phyloP scores from a whole-genome alignment of 257 asterid species.

The Leonotis leonurus region DNA sequence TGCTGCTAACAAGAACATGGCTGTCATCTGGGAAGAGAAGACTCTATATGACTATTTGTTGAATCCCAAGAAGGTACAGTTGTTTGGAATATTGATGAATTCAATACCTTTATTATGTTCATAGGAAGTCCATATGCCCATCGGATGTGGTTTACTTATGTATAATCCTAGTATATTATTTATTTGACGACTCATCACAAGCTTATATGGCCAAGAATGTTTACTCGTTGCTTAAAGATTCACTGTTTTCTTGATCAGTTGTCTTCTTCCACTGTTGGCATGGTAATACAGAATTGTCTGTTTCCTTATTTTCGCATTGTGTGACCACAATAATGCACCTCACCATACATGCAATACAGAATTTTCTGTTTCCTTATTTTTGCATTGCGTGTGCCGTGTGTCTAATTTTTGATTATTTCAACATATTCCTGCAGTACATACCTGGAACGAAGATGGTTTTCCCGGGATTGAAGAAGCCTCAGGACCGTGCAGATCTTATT shows the following conservation, averaged over 20 bases:
- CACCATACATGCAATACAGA: too few relatives aligned
- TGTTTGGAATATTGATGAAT: not conserved
- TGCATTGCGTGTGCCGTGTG: too few relatives aligned
- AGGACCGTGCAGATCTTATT: slow-evolving; percentile 78
- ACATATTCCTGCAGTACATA: slow-evolving; percentile 49
- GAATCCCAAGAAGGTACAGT: slow-evolving; percentile 69
- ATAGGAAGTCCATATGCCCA: not conserved
- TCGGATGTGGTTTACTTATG: not conserved
- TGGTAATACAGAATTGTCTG: too few relatives aligned
- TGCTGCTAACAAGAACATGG: slow-evolving; percentile 78
- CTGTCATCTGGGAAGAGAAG: slow-evolving; percentile 70
- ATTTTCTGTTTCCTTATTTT: too few relatives aligned
- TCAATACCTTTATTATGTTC: not conserved
- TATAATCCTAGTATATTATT: not conserved
- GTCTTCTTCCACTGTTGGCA: not conserved
- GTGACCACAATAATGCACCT: too few relatives aligned
- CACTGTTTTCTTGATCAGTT: not conserved
- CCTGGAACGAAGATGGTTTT: slow-evolving; percentile 95
- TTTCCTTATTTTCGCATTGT: too few relatives aligned
- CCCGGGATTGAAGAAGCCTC: slow-evolving; percentile 92
- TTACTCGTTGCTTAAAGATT: not conserved
- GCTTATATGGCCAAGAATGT: not conserved
- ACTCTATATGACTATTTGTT: slow-evolving; percentile 76
- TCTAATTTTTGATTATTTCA: not conserved
- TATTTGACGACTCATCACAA: not conserved